phyloP scores from a whole-genome alignment of 345 rosid genomes.

The Pugionium dolabratum region DNA sequence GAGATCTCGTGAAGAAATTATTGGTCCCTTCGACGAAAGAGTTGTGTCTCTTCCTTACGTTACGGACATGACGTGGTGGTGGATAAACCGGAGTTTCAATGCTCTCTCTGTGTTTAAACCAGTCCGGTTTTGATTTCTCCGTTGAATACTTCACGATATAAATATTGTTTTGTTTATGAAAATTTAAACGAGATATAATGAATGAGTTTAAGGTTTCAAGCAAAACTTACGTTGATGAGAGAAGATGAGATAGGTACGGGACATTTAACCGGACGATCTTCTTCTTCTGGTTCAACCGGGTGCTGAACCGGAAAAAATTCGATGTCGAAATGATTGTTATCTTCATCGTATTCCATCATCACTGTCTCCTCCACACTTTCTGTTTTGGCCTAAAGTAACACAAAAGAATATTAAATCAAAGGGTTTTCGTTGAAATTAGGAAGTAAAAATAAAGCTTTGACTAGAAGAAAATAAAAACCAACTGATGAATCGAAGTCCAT shows the following conservation, averaged over 20 bases:
- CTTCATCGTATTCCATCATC: slow-evolving; percentile 40
- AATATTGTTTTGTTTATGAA: not conserved
- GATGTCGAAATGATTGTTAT: slow-evolving; percentile 39
- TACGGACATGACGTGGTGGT: slow-evolving; percentile 39
- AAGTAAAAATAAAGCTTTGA: slow-evolving; percentile 1
- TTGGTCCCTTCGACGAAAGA: slow-evolving; percentile 27
- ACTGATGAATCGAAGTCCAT: slow-evolving; percentile 40
- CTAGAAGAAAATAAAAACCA: slow-evolving; percentile 14
- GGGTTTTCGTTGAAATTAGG: not conserved
- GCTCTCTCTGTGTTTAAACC: slow-evolving; percentile 41
- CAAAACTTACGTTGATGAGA: slow-evolving; percentile 51
- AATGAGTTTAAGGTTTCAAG: no score
- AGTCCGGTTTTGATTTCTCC: slow-evolving; percentile 36
- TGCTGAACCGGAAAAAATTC: slow-evolving; percentile 90
- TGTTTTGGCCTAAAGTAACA: slow-evolving; percentile 24
- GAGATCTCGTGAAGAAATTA: slow-evolving; percentile 32
- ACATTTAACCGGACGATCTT: slow-evolving; percentile 88
- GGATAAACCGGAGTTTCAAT: slow-evolving; percentile 29
- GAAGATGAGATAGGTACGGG: slow-evolving; percentile 69
- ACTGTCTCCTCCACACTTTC: slow-evolving; percentile 32
- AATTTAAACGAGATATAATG: not conserved
- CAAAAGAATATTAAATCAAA: not conserved
- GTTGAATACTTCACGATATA: slow-evolving; percentile 19
- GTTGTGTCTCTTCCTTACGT: slow-evolving; percentile 41
- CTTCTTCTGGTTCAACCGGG: slow-evolving; percentile 83